A percentile compares a stretch with the other conserved stretches of the same genome.
phyloP scores from a whole-genome alignment of 148 eudicot genomes.

The Chenopodium berlandieri region DNA sequence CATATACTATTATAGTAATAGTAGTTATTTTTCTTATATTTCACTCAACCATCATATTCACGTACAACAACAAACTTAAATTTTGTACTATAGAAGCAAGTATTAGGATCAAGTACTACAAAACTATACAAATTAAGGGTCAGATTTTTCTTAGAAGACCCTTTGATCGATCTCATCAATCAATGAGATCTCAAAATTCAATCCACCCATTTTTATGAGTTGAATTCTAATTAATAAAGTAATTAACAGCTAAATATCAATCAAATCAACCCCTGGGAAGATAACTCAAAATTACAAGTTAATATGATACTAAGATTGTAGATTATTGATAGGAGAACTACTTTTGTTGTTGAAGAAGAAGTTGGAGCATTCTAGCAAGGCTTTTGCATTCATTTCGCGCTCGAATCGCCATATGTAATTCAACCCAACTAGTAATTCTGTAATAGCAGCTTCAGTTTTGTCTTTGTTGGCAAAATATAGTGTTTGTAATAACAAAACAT shows the following conservation, averaged over 20 bases:
- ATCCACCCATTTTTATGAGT: slow-evolving; percentile 4
- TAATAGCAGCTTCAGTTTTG: slow-evolving; percentile 85
- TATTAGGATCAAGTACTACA: slow-evolving; percentile 10
- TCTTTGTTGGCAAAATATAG: slow-evolving; percentile 66
- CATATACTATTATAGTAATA: not conserved
- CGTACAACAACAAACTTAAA: slow-evolving; percentile 22
- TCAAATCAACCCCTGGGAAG: slow-evolving; percentile 8
- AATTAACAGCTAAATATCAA: slow-evolving; percentile 8
- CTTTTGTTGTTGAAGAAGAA: slow-evolving; percentile 31
- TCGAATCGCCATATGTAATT: slow-evolving; percentile 94
- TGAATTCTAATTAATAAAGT: slow-evolving; percentile 9
- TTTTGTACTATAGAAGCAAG: slow-evolving; percentile 10
- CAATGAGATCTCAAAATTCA: slow-evolving; percentile 15
- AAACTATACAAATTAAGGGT: slow-evolving; percentile 34
- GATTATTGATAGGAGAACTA: slow-evolving; percentile 3
- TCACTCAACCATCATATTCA: slow-evolving; percentile 21
- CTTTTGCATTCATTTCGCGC: slow-evolving; percentile 87
- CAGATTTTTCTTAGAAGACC: not conserved
- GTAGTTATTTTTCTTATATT: not conserved
- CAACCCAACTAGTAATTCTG: slow-evolving; percentile 85
- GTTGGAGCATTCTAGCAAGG: slow-evolving; percentile 54
- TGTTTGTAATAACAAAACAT: slow-evolving; percentile 71
- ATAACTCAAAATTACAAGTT: not conserved
- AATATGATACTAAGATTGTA: not conserved
- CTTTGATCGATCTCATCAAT: not conserved